These are phyloP conservation scores for Linderina pennispora DNA, from an alignment of 192 early-diverging fungal species.

Conservation along the genomic window DNA sequence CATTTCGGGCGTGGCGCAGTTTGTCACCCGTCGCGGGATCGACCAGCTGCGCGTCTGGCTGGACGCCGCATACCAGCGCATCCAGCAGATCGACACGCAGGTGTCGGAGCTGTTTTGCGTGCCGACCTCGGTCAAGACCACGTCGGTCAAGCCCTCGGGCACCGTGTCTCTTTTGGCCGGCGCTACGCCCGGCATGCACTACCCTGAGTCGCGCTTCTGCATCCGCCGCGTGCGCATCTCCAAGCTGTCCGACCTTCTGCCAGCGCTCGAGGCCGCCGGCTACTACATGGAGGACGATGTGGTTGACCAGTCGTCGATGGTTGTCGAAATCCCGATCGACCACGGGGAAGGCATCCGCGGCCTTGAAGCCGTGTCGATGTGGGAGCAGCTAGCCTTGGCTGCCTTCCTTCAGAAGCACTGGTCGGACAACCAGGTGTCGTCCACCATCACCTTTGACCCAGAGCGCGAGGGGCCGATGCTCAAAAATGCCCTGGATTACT, in stretches of 20 bases:
- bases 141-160: constrained; percentile 45
- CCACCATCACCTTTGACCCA: constrained; percentile 47
- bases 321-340: constrained; percentile 46
- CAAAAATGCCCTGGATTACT: constrained; percentile 36
- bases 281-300: constrained; percentile 36
- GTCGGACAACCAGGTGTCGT: constrained; percentile 49
- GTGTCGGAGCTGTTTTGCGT: constrained; percentile 41
- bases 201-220: constrained; percentile 47
- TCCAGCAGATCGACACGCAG: constrained; percentile 15
- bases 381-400: constrained; percentile 47
- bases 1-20: constrained; percentile 45
- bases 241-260: constrained; percentile 18
- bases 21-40: constrained; percentile 26
- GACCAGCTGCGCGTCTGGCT: constrained; percentile 27
- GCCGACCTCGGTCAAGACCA: constrained; percentile 41
- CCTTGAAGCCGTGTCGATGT: constrained; percentile 39
- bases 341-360: constrained; percentile 39
- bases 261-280: constrained; percentile 11
- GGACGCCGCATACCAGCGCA: constrained; percentile 19
- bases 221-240: constrained; percentile 44
- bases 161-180: constrained; percentile 47
- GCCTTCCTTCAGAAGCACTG: constrained; percentile 43
- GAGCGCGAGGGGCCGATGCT: constrained; percentile 17
- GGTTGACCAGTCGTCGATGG: constrained; percentile 27
- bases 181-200: constrained; percentile 50